Evolutionary conservation across 495 filamentous ascomycete species (phyloP).

Genomic region (Haplographium delicatum): DNA sequence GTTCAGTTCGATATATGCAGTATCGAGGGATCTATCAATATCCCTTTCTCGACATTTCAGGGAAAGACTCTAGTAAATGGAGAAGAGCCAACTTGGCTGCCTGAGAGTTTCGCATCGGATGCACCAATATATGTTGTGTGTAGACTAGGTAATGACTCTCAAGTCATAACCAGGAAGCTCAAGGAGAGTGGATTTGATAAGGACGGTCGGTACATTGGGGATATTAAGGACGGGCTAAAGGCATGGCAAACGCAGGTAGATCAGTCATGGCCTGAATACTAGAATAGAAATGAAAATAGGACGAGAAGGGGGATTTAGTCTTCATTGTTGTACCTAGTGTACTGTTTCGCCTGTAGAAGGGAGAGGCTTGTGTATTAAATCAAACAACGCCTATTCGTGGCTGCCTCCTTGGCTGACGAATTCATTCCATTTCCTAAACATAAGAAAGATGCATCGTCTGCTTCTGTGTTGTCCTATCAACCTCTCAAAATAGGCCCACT

Average conservation of each 20-base stretch:
- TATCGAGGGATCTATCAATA: slow-evolving; percentile 67
- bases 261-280: slow-evolving; percentile 53
- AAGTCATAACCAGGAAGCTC: slow-evolving; percentile 65
- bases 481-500: not conserved
- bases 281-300: not conserved
- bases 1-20: slow-evolving; percentile 80
- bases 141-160: slow-evolving; percentile 84
- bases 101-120: slow-evolving; percentile 28
- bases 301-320: slow-evolving; percentile 12
- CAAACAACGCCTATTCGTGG: slow-evolving; percentile 9
- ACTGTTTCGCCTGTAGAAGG: slow-evolving; percentile 14
- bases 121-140: slow-evolving; percentile 71
- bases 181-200: slow-evolving; percentile 60
- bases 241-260: slow-evolving; percentile 84
- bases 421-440: slow-evolving; percentile 4
- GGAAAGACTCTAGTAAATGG: not conserved
- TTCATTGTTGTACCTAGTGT: slow-evolving; percentile 8
- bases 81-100: slow-evolving; percentile 39
- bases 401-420: slow-evolving; percentile 2
- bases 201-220: slow-evolving; percentile 58
- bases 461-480: not conserved
- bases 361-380: slow-evolving; percentile 12
- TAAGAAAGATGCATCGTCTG: not conserved
- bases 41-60: slow-evolving; percentile 63
- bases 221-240: slow-evolving; percentile 74